These are phyloP conservation scores for Solanum chmielewskii DNA, from an alignment of 257 asterid genomes.

Conservation along the genomic window DNA sequence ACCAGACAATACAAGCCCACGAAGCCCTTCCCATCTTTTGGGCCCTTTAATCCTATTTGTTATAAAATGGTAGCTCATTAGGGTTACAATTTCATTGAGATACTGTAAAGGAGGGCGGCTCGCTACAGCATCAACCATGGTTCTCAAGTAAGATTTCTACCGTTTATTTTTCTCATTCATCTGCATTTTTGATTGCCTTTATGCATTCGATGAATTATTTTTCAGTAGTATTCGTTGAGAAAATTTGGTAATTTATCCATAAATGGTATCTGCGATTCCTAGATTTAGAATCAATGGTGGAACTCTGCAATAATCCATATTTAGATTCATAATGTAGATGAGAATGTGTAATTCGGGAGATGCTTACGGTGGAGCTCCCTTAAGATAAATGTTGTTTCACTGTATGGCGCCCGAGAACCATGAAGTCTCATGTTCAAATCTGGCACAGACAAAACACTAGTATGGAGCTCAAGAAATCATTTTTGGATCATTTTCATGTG, in stretches of 20 bases:
- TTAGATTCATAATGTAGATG: not conserved
- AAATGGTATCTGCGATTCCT: not conserved
- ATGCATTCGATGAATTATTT: not conserved
- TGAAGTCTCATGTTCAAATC: not conserved
- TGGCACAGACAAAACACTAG: not conserved
- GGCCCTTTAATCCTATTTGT: not conserved
- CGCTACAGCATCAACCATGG: not conserved
- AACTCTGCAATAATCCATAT: not conserved
- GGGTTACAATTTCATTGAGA: not conserved
- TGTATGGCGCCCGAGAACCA: not conserved
- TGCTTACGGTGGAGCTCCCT: not conserved
- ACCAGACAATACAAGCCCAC: not conserved
- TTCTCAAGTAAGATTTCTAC: not conserved
- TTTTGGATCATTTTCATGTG: not conserved
- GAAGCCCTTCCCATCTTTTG: not conserved
- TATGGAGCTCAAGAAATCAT: not conserved
- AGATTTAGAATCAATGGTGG: not conserved
- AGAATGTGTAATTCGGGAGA: not conserved
- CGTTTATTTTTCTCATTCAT: not conserved
- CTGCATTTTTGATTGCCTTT: not conserved
- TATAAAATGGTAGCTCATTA: not conserved
- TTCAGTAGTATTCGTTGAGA: not conserved
- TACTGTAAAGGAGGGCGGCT: not conserved
- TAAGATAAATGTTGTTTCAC: not conserved
- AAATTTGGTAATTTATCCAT: not conserved